phyloP scores from a whole-genome alignment of 2,329 filamentous ascomycete genomes.

The Colletotrichum viniferum region DNA sequence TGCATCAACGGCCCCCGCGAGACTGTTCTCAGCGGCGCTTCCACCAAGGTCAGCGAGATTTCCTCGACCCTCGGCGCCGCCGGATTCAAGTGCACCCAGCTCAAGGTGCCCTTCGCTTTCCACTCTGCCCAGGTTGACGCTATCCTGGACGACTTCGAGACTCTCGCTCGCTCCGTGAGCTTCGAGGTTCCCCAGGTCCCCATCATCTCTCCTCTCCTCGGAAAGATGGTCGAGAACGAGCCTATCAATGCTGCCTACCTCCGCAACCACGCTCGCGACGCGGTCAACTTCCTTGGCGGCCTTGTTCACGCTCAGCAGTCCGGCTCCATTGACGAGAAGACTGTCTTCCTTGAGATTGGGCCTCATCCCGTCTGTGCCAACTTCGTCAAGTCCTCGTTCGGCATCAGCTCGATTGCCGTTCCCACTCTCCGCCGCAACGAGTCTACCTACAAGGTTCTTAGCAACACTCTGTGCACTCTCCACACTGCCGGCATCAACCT shows the following conservation, averaged over 20 bases:
- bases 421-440: conserved; percentile 69
- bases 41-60: conserved; percentile 47
- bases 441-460: conserved; percentile 67
- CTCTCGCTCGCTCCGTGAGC: conserved; percentile 39
- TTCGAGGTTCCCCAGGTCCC: conserved; percentile 56
- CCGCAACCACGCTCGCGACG: conserved; percentile 62
- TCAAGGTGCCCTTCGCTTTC: conserved; percentile 58
- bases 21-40: conserved; percentile 67
- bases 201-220: conserved; percentile 70
- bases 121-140: conserved; percentile 58
- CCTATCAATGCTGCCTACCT: conserved; percentile 63
- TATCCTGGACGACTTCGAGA: conserved; percentile 63
- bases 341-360: conserved; percentile 72
- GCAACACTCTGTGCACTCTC: conserved; percentile 59
- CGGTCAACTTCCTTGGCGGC: conserved; percentile 68
- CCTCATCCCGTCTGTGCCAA: conserved; percentile 71
- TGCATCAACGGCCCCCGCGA: conserved; percentile 80
- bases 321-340: conserved; percentile 63
- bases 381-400: conserved; percentile 66
- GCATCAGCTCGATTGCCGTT: conserved; percentile 53
- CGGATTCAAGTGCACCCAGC: conserved; percentile 46
- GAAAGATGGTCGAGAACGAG: conserved; percentile 54
- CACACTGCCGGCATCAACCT: conserved; percentile 67
- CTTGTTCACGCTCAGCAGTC: conserved; percentile 57
- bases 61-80: conserved; percentile 36